These are phyloP conservation scores for Trichothecium roseum DNA, from an alignment of 2,329 filamentous ascomycete species.

Conservation along the genomic window DNA sequence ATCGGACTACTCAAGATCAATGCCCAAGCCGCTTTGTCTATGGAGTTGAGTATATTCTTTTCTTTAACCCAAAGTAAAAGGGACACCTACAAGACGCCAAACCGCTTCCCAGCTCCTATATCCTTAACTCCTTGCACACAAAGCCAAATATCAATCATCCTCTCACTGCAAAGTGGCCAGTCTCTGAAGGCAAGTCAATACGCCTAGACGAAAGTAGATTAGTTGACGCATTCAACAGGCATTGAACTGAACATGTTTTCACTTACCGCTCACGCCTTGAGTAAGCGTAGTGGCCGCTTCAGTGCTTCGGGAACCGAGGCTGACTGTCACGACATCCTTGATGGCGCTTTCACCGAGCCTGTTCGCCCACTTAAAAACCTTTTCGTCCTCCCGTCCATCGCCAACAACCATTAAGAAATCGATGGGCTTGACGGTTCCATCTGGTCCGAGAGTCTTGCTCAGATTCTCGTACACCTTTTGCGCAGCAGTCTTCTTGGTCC, in stretches of 20 bases:
- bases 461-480: constrained; percentile 58
- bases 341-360: constrained; percentile 51
- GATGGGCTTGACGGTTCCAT: constrained; percentile 31
- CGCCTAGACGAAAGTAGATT: constrained; percentile 18
- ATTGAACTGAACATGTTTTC: background rate
- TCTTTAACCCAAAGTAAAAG: no score
- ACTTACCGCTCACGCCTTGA: constrained; percentile 81
- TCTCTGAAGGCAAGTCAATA: constrained; percentile 31
- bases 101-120: no score
- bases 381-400: constrained; percentile 87
- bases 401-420: constrained; percentile 88
- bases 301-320: constrained; percentile 77
- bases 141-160: no score
- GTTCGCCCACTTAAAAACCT: constrained; percentile 92
- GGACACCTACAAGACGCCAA: no score
- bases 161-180: constrained; percentile 20
- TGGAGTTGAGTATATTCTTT: no score
- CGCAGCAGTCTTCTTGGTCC: constrained; percentile 79
- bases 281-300: constrained; percentile 78
- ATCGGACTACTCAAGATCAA: no score
- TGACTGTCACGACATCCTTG: constrained; percentile 71
- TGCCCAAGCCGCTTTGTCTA: no score
- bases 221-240: background rate
- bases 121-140: no score
- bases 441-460: constrained; percentile 39